Conservation (phyloP, 73 alveolate species). For the Blepharisma japonicum region DNA sequence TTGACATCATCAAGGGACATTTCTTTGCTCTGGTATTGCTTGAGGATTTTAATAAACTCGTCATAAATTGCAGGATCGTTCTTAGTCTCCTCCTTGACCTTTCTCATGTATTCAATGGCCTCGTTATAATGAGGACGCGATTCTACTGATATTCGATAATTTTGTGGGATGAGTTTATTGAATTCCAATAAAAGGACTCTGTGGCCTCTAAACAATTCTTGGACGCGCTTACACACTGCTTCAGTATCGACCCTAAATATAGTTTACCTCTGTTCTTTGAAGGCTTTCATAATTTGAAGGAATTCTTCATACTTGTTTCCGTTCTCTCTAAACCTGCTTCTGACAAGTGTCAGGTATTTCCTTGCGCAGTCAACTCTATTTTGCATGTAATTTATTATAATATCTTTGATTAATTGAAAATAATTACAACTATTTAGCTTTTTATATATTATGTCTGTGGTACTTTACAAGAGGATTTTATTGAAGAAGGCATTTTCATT, state of each 20-base stretch:
- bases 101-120: constrained; percentile 24
- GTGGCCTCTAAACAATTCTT: constrained; percentile 14
- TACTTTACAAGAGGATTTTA: not conserved
- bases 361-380: constrained; percentile 2
- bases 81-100: constrained; percentile 19
- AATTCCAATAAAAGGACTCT: not conserved
- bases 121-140: constrained; percentile 29
- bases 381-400: not conserved
- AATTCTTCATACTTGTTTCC: not conserved
- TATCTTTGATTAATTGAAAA: not conserved
- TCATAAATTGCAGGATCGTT: not conserved
- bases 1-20: constrained; percentile 7
- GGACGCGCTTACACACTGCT: not conserved
- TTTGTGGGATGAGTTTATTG: constrained; percentile 5
- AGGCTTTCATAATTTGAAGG: constrained; percentile 21
- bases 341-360: not conserved
- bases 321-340: not conserved
- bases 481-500: not conserved
- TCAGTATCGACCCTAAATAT: not conserved
- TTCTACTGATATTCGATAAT: not conserved
- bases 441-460: not conserved
- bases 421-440: not conserved
- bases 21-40: not conserved
- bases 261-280: constrained; percentile 28
- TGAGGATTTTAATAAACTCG: not conserved